These are phyloP conservation scores for Eucalyptus tenuipes DNA, from an alignment of 345 rosid genomes.

Conservation along the genomic window DNA sequence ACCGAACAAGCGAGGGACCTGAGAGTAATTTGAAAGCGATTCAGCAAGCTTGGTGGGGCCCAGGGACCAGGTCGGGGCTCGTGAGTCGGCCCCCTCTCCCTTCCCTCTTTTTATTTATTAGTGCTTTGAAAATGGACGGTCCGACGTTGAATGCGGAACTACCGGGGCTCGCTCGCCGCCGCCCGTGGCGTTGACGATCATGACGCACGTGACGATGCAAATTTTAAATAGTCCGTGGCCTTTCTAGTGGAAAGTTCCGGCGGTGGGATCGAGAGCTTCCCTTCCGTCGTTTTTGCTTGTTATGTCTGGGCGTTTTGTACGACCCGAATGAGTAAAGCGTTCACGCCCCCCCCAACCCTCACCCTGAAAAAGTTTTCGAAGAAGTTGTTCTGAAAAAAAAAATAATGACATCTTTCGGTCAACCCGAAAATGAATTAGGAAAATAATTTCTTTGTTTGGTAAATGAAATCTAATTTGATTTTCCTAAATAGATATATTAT, in stretches of 20 bases:
- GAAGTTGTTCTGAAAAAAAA: too few species aligned
- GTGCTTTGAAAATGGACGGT: neutral
- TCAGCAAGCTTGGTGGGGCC: neutral
- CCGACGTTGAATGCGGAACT: neutral
- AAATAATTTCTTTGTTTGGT: neutral
- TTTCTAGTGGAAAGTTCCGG: neutral
- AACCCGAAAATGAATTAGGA: neutral
- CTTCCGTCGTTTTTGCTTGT: neutral
- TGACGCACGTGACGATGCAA: too few species aligned
- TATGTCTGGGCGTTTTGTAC: neutral
- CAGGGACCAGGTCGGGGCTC: neutral
- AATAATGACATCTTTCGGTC: fast-evolving
- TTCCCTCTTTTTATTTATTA: neutral
- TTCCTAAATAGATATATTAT: too few species aligned
- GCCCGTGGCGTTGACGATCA: neutral
- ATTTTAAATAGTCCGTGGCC: neutral
- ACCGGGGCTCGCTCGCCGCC: neutral
- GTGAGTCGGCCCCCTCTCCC: neutral
- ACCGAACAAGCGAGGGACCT: neutral
- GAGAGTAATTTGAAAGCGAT: neutral
- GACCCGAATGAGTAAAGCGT: fast-evolving
- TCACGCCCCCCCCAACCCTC: too few species aligned
- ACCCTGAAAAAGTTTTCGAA: fast-evolving
- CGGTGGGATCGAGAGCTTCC: neutral
- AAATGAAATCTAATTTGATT: too few species aligned